phyloP scores from a whole-genome alignment of 257 asterid species.

The Solanum sparsipilum region DNA sequence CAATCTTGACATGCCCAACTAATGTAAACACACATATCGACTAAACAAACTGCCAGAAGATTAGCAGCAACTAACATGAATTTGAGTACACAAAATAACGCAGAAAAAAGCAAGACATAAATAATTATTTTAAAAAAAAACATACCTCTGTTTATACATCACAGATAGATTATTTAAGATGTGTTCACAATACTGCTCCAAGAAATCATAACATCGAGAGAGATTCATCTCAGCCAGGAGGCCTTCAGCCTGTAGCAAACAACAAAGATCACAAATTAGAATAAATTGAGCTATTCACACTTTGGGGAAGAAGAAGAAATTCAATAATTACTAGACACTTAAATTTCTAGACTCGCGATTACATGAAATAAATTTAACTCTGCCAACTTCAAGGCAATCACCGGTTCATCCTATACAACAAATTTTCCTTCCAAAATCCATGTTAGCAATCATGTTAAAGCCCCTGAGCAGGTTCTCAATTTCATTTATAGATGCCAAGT shows the following conservation, averaged over 20 bases:
- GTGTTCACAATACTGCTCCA: constrained; percentile 42
- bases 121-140: background rate
- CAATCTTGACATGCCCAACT: background rate
- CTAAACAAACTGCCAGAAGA: background rate
- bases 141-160: constrained; percentile 61
- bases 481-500: background rate
- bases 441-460: background rate
- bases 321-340: background rate
- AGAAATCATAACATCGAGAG: constrained; percentile 48
- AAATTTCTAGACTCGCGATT: background rate
- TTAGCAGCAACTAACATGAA: background rate
- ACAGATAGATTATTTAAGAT: constrained; percentile 34
- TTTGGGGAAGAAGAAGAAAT: background rate
- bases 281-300: background rate
- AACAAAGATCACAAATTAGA: background rate
- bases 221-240: constrained; percentile 49
- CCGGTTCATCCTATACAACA: background rate
- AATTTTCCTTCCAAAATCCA: background rate
- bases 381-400: background rate
- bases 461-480: background rate
- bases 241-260: constrained; percentile 50
- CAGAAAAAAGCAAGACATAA: background rate
- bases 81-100: background rate
- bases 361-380: background rate
- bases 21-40: background rate